phyloP scores from a whole-genome alignment of 768 basidiomycete species.

The Tylopilus felleus region DNA sequence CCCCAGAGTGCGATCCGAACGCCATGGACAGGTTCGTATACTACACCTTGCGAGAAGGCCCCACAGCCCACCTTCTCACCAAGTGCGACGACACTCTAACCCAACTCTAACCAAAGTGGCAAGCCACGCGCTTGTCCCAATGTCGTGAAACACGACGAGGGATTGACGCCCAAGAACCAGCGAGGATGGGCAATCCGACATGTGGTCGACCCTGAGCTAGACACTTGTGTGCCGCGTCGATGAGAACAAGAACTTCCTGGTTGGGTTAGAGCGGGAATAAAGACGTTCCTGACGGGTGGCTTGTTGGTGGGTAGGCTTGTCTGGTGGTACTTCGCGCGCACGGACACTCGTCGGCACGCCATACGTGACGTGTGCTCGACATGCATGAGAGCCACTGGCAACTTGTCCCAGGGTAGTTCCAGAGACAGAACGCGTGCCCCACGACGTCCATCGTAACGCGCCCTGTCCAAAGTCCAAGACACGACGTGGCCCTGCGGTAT shows the following conservation, averaged over 20 bases:
- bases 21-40: neutral
- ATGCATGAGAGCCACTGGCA: neutral
- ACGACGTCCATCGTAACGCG: neutral
- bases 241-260: neutral
- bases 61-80: neutral
- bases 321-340: no score
- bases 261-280: neutral
- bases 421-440: neutral
- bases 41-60: neutral
- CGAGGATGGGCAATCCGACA: neutral
- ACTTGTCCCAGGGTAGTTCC: neutral
- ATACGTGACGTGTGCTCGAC: neutral
- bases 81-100: conserved; percentile 3
- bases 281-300: neutral
- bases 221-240: no score
- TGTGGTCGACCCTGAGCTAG: neutral
- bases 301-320: no score
- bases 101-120: neutral
- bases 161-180: no score
- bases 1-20: neutral
- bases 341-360: neutral
- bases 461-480: neutral
- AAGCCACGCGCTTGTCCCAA: no score
- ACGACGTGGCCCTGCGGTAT: neutral
- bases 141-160: no score